phyloP scores from a whole-genome alignment of 1,284 basidiomycete genomes.

The Kwoniella shivajii region DNA sequence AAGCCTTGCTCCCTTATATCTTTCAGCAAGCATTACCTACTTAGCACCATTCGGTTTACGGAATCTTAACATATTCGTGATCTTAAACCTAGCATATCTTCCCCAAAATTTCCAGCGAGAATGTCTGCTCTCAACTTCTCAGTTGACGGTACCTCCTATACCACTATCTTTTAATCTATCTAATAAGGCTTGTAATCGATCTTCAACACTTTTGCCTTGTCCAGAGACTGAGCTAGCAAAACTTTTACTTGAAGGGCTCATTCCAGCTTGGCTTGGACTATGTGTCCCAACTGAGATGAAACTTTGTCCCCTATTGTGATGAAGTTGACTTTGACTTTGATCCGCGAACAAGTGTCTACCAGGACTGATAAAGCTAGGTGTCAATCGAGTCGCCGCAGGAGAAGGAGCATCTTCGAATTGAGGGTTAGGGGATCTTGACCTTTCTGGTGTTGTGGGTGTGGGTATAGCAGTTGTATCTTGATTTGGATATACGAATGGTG shows the following conservation, averaged over 20 bases:
- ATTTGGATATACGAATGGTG: conserved; percentile 8
- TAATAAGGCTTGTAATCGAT: conserved; percentile 48
- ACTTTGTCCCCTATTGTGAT: conserved; percentile 4
- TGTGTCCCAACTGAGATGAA: background rate
- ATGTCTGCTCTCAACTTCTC: no score
- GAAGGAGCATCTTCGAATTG: conserved; percentile 41
- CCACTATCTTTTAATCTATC: conserved; percentile 33
- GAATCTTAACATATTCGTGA: no score
- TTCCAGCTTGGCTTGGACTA: background rate
- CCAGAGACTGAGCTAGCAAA: conserved; percentile 28
- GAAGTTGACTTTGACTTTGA: background rate
- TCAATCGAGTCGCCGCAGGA: conserved; percentile 11
- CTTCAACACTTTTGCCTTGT: conserved; percentile 35
- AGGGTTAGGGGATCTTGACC: conserved; percentile 10
- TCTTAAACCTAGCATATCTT: no score
- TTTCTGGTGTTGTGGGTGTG: background rate
- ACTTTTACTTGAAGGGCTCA: conserved; percentile 31
- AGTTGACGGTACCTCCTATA: background rate
- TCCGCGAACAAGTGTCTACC: no score
- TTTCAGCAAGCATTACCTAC: no score
- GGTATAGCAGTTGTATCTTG: background rate
- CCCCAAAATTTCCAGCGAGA: no score
- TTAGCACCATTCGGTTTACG: no score
- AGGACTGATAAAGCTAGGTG: background rate
- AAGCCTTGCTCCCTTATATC: no score